Evolutionary conservation across 257 asterid species (phyloP).

Genomic region (Osmanthus fragrans): DNA sequence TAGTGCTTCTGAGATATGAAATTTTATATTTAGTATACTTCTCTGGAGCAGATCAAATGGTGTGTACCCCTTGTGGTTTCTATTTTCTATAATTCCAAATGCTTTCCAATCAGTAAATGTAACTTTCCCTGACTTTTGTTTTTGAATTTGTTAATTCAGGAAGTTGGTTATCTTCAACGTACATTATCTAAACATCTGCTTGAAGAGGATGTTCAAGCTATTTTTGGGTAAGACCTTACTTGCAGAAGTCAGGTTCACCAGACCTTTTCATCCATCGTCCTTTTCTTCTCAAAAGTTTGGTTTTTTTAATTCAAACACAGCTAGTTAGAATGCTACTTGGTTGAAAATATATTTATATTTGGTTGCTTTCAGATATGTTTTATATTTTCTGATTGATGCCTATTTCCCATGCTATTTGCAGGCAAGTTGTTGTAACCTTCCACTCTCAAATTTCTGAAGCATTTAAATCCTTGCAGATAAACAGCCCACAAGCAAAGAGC

Average conservation of each 20-base stretch:
- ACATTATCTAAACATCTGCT: conserved; percentile 78
- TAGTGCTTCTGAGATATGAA: not conserved
- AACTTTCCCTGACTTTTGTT: conserved; percentile 26
- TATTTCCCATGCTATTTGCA: conserved; percentile 40
- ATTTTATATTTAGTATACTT: too few species aligned
- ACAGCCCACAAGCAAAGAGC: conserved; percentile 66
- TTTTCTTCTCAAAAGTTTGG: not conserved
- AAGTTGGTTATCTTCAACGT: conserved; percentile 85
- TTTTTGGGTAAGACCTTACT: conserved; percentile 67
- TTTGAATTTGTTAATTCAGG: conserved; percentile 51
- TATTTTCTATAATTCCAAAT: not conserved
- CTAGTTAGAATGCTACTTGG: not conserved
- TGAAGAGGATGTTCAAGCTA: conserved; percentile 80
- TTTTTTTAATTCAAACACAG: not conserved
- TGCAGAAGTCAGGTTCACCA: not conserved
- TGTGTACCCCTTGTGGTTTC: too few species aligned
- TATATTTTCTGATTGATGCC: conserved; percentile 14
- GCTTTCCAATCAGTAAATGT: not conserved
- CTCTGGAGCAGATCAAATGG: too few species aligned
- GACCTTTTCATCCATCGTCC: conserved; percentile 2
- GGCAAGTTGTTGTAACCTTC: conserved; percentile 85
- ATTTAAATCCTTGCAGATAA: conserved; percentile 61
- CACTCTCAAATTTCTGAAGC: conserved; percentile 91
- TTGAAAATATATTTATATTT: not conserved
- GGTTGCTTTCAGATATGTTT: not conserved